A percentile compares a stretch with the other conserved stretches of the same genome.
Conservation (phyloP, 202 grass and related monocot genomes). For the Miscanthus sacchariflorus region DNA sequence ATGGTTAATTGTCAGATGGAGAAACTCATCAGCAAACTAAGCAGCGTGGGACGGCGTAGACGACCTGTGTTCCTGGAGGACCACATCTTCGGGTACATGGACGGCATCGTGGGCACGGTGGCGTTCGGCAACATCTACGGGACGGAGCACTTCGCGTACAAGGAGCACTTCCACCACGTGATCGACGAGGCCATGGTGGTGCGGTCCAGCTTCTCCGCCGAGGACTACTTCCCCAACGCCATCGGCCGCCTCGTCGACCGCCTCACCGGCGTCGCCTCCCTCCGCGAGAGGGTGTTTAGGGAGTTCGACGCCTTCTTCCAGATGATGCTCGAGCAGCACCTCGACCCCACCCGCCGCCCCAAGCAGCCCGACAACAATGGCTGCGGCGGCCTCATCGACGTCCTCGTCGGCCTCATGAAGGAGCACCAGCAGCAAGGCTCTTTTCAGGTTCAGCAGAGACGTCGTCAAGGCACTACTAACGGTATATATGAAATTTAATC, state of each 20-base stretch:
- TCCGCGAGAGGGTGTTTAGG: constrained; percentile 37
- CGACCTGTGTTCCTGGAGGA: constrained; percentile 35
- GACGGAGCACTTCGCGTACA: constrained; percentile 32
- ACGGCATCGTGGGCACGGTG: constrained; percentile 46
- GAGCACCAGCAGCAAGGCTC: neutral
- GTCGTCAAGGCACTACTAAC: neutral
- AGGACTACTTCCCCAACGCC: constrained; percentile 42
- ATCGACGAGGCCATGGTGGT: constrained; percentile 35
- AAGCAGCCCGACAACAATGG: neutral
- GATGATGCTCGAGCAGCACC: constrained; percentile 43
- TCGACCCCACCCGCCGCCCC: neutral
- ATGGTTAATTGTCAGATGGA: constrained; percentile 1
- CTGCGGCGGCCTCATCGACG: constrained; percentile 40
- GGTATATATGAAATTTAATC: too few species aligned
- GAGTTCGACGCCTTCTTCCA: constrained; percentile 51
- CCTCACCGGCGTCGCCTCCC: constrained; percentile 28
- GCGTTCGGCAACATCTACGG: constrained; percentile 53
- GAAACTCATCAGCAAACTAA: neutral
- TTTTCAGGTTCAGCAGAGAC: constrained; percentile 26
- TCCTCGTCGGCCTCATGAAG: constrained; percentile 28
- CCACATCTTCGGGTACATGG: constrained; percentile 41
- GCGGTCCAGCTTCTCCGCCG: constrained; percentile 11
- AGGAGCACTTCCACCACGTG: neutral
- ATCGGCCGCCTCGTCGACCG: constrained; percentile 34
- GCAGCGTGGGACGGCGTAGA: neutral